A percentile compares a stretch with the other conserved stretches of the same genome.
Conservation (phyloP, 1,139 yeast species). For the Lodderomyces metapsilosis region DNA sequence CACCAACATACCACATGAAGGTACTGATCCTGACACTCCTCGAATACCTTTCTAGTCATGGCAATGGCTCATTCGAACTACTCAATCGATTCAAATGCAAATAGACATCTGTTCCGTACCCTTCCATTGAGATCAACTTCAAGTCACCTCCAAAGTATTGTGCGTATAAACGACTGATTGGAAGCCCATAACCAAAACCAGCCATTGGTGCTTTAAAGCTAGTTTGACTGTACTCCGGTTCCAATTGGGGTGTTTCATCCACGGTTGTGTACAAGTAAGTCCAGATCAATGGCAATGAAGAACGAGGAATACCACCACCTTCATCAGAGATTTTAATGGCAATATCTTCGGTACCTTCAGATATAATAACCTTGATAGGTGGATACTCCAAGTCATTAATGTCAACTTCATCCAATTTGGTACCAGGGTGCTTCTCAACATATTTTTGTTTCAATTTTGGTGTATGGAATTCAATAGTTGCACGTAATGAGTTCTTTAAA, state of each 20-base stretch:
- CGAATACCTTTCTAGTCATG: conserved; percentile 20
- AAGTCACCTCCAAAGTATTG: conserved; percentile 91
- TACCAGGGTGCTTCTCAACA: conserved; percentile 43
- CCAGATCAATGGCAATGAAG: conserved; percentile 86
- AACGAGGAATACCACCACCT: conserved; percentile 90
- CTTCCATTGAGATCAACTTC: conserved; percentile 86
- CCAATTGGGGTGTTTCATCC: conserved; percentile 66
- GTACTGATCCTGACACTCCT: conserved; percentile 11
- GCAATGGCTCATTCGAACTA: conserved; percentile 48
- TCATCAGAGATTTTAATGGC: conserved; percentile 92
- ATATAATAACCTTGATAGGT: conserved; percentile 81
- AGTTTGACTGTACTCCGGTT: conserved; percentile 52
- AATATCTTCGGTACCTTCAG: conserved; percentile 90
- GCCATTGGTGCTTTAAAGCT: conserved; percentile 90
- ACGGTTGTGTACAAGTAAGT: conserved; percentile 90
- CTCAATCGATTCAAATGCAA: conserved; percentile 67
- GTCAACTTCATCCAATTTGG: conserved; percentile 43
- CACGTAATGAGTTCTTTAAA: conserved; percentile 77
- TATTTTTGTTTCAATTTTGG: conserved; percentile 39
- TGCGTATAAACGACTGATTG: conserved; percentile 81
- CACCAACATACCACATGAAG: conserved; percentile 1
- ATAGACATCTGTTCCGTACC: conserved; percentile 92
- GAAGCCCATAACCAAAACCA: conserved; percentile 90
- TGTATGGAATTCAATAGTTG: conserved; percentile 76
- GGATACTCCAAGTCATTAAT: conserved; percentile 72